Base-by-base conservation (phyloP, 2,329 filamentous ascomycete genomes). In the Penicillium sp. region DNA sequence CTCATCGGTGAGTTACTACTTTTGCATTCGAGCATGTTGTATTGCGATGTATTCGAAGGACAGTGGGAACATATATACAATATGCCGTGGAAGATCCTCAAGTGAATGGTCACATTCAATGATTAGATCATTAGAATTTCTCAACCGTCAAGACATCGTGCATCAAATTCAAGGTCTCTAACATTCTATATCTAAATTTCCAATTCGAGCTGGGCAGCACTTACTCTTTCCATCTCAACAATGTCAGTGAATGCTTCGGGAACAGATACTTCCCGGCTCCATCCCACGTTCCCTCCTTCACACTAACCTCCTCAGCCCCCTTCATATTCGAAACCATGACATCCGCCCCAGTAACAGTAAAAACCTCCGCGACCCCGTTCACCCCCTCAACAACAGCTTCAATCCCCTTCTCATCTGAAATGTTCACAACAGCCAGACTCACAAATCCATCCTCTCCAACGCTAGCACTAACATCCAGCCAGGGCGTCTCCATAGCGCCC, bases 351-450 rank as follows among this genome's bases (percentile, higher is more conserved):
- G 80, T 81, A 13, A 92, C 83, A 0, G 78, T 84, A 64, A 83
- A 86, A 3, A 89, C 84, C 26, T 81, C 64, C 0, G 88, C 81
- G 1, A 79, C 71, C 1, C 71, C 73, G 0, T 62, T 63, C 0
- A 84, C 67, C 0, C 87, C 87, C 38, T 80, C 76, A n/a, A 90
- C 60, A 41, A 81, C 75, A 0, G 82, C 82, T 55, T 81, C 77
- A 49, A 86, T 85, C 51, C 79, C 81, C 56, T 80, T 76, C 8
- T 79, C 77, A 56, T 87, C 83, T 54, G 80, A 78, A 28, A 90
- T 80, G 67, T 94, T 94, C 15, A 90, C 87, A 1, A 92, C 88
- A 3, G 82, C 87, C 57, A 93, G 61, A 57, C 78, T 87, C 1
- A 87, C 76, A 47, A 76, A 80, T 0, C 87, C 87, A 51, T 82